Conservation (phyloP, 805 yeast genomes). For the Komagataella mondaviorum region DNA sequence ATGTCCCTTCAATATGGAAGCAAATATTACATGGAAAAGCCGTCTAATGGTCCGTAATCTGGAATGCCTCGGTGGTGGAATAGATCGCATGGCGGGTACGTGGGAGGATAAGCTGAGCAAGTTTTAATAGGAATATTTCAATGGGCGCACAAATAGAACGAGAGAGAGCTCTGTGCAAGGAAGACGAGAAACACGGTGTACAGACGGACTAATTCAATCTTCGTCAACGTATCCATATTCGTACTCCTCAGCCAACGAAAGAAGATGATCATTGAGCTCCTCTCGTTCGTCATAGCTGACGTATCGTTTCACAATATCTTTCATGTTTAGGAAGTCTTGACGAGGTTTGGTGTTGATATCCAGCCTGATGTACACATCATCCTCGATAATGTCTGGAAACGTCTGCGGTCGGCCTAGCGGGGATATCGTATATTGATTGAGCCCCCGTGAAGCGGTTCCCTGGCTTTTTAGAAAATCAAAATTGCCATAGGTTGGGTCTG, state of each 20-base stretch:
- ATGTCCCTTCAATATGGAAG: slow-evolving; percentile 19
- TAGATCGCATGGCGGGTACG: slow-evolving; percentile 15
- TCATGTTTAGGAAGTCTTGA: slow-evolving; percentile 10
- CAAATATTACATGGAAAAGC: slow-evolving; percentile 17
- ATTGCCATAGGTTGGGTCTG: background rate
- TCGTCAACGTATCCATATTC: slow-evolving; percentile 36
- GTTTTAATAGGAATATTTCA: background rate
- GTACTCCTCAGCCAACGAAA: slow-evolving; percentile 28
- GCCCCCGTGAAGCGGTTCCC: background rate
- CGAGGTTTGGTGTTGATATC: slow-evolving; percentile 10
- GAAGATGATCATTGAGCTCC: slow-evolving; percentile 33
- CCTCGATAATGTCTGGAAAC: background rate
- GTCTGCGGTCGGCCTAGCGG: background rate
- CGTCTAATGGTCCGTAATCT: slow-evolving; percentile 16
- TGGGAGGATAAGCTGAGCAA: background rate
- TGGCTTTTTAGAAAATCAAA: background rate
- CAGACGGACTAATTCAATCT: slow-evolving; percentile 7
- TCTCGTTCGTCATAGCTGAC: slow-evolving; percentile 35
- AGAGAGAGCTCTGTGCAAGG: background rate
- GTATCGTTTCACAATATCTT: slow-evolving; percentile 11
- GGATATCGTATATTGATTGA: background rate
- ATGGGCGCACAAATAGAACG: background rate
- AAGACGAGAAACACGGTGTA: background rate
- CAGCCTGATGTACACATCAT: slow-evolving; percentile 2
- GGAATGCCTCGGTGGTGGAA: slow-evolving; percentile 23